A percentile compares a stretch with the other conserved stretches of the same genome.
phyloP scores from a whole-genome alignment of 257 asterid genomes.

The Fraxinus pennsylvanica region DNA sequence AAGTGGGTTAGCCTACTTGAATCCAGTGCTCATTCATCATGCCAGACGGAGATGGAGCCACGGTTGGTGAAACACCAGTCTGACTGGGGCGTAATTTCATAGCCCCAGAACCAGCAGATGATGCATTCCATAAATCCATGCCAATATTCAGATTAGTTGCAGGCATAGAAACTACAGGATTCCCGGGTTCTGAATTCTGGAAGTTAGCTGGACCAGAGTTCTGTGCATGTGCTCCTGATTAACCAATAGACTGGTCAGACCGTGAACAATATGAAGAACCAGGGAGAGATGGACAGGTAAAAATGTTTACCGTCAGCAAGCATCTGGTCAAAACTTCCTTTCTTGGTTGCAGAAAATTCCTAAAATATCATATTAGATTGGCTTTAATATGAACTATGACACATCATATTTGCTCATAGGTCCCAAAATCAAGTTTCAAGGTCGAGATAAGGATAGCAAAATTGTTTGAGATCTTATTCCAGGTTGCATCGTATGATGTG shows the following conservation, averaged over 20 bases:
- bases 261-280: background rate
- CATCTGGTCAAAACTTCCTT: constrained; percentile 94
- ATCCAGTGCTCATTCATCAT: constrained; percentile 79
- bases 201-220: constrained; percentile 43
- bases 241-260: constrained; percentile 21
- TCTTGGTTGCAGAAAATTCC: constrained; percentile 72
- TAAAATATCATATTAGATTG: constrained; percentile 33
- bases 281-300: constrained; percentile 7
- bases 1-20: constrained; percentile 46
- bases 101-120: constrained; percentile 71
- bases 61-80: constrained; percentile 50
- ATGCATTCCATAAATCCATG: constrained; percentile 87
- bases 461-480: too few species aligned
- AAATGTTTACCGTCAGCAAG: constrained; percentile 79
- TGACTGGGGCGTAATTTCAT: constrained; percentile 58
- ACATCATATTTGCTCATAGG: background rate
- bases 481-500: too few species aligned
- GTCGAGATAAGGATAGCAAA: background rate
- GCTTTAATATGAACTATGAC: constrained; percentile 20
- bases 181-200: constrained; percentile 65
- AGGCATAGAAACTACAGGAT: constrained; percentile 64
- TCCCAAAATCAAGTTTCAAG: background rate
- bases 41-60: constrained; percentile 57
- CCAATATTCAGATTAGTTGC: constrained; percentile 82
- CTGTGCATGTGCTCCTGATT: constrained; percentile 75